These are phyloP conservation scores for Solanum hybrid DNA, from an alignment of 305 asterid species.

Conservation along the genomic window DNA sequence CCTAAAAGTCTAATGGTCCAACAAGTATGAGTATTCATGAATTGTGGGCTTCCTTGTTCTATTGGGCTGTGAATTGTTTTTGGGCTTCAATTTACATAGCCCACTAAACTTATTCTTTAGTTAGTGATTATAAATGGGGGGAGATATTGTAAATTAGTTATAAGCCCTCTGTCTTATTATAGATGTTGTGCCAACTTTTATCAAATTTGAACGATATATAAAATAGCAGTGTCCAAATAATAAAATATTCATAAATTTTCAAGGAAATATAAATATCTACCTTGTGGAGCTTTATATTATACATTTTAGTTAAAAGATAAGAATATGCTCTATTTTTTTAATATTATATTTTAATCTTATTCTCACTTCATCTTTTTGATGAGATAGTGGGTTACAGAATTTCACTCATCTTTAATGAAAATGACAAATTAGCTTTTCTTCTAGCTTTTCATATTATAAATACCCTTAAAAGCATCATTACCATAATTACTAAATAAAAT, in stretches of 20 bases:
- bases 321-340: background rate
- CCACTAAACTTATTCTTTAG: background rate
- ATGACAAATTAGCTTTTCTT: background rate
- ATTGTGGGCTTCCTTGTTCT: background rate
- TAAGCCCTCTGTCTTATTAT: background rate
- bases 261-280: background rate
- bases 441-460: background rate
- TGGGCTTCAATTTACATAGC: background rate
- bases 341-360: background rate
- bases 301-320: background rate
- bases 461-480: background rate
- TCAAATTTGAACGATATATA: background rate
- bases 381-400: background rate
- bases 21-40: background rate
- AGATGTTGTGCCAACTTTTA: background rate
- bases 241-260: background rate
- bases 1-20: background rate
- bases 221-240: background rate
- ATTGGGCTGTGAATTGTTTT: background rate
- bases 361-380: background rate
- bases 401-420: background rate
- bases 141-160: background rate
- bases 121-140: background rate
- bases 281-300: background rate
- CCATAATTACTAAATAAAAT: background rate